Evolutionary conservation across 345 rosid genomes (phyloP), one percentile per base, ranked within the genome.

Genomic region (Lenwebbia sp.): DNA sequence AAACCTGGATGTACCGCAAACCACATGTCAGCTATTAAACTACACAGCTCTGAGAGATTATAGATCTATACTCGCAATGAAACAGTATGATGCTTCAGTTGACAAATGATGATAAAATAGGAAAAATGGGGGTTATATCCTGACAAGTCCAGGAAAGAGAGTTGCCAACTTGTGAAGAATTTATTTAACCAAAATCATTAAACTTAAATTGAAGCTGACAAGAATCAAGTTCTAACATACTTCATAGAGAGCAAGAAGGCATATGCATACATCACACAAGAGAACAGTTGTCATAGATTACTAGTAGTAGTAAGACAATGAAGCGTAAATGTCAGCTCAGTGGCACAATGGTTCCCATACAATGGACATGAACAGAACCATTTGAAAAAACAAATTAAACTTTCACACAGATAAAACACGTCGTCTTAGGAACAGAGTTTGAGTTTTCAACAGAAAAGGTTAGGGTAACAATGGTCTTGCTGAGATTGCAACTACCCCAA

Each of bases 1-100:
- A 92, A 85, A 97, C 99, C 99, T 97, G 90, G 82, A 88, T 75
- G 89, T 54, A 86, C 60, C 87, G 88, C 26, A 83, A 52, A 86
- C 51, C 85, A 83, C n/a, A 22, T 53, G 40, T 86, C 86, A 54
- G 70, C 62, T 58, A 83, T 37, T 3, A 74, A 50, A 49, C 40
- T 40, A 83, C 19, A 41, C 21, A 40, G 62, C 70, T 40, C 78
- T 19, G 47, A 19, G 12, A 70, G 25, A 70, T 37, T 33, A 37
- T 19, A 70, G 47, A 70, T 70, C 47, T 70, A 70, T 33, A 33
- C 25, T 70, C 47, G 37, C 47, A 37, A 37, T 33, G 78, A 70
- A 70, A 70, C 13, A 70, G 78, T 37, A 70, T 17, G 78, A 70
- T 10, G 21, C 78, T 70, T 37, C 47, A 70, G 78, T 70, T 33